phyloP scores from a whole-genome alignment of 495 filamentous ascomycete genomes.

The Lepidopterella palustris region DNA sequence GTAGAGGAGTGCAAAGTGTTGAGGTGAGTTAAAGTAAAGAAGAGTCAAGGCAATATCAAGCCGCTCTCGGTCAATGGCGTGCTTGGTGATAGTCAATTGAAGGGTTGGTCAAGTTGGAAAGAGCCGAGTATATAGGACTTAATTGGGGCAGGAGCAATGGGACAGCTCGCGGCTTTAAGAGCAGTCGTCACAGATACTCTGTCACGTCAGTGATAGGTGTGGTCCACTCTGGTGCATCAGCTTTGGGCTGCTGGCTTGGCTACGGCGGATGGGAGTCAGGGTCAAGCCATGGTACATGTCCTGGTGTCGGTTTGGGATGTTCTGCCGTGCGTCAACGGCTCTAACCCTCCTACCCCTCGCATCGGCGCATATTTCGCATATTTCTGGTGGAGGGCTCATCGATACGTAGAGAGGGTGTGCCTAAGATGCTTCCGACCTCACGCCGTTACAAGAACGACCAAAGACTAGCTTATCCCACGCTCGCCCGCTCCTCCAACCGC shows the following conservation, averaged over 20 bases:
- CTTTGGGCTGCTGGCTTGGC: background rate
- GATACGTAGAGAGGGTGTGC: background rate
- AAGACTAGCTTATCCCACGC: background rate
- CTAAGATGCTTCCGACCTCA: constrained; percentile 1
- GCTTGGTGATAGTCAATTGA: too few species aligned
- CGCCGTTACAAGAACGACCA: background rate
- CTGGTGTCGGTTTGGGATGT: background rate
- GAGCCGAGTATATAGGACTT: too few species aligned
- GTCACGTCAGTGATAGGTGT: background rate
- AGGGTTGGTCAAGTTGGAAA: too few species aligned
- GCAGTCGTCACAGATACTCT: background rate
- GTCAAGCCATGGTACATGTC: background rate
- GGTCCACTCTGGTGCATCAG: background rate
- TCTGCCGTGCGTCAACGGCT: background rate
- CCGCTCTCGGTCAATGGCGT: too few species aligned
- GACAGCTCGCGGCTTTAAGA: background rate
- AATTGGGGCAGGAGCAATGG: too few species aligned
- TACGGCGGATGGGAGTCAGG: background rate
- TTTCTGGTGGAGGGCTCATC: background rate
- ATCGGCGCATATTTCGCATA: too few species aligned
- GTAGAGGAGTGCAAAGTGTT: background rate
- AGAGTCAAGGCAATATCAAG: too few species aligned
- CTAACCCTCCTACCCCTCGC: background rate
- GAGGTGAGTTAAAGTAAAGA: too few species aligned
- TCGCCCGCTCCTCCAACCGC: background rate